Conservation (phyloP, 441 rosid species). For the Omphalea diandra region DNA sequence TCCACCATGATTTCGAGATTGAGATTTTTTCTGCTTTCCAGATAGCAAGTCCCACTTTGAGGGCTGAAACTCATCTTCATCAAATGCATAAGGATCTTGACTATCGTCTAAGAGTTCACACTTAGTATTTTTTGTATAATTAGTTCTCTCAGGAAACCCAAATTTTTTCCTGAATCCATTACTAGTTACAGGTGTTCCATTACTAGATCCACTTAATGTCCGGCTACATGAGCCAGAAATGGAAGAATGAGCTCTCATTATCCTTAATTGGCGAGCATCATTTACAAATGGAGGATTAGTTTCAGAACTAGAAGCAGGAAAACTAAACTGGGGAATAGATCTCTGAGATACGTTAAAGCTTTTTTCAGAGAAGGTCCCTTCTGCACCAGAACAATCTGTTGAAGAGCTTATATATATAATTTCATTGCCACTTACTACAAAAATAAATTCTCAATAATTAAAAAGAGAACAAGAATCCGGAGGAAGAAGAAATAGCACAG, state of each 20-base stretch:
- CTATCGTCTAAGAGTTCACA: slow-evolving; percentile 42
- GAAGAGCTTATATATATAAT: slow-evolving; percentile 58
- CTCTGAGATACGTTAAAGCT: slow-evolving; percentile 47
- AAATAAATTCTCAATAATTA: slow-evolving; percentile 22
- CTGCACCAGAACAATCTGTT: slow-evolving; percentile 40
- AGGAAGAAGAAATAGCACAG: slow-evolving; percentile 15
- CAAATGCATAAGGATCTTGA: slow-evolving; percentile 86
- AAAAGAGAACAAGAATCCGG: not conserved
- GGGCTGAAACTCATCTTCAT: slow-evolving; percentile 68
- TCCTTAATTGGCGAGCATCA: slow-evolving; percentile 44
- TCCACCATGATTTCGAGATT: slow-evolving; percentile 34
- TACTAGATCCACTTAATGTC: slow-evolving; percentile 40
- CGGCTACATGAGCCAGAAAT: slow-evolving; percentile 49
- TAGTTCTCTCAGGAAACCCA: slow-evolving; percentile 33
- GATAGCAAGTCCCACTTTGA: slow-evolving; percentile 71
- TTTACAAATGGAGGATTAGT: slow-evolving; percentile 42
- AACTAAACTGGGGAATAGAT: slow-evolving; percentile 42
- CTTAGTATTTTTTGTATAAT: slow-evolving; percentile 29
- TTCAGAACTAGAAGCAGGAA: slow-evolving; percentile 43
- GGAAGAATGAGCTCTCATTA: slow-evolving; percentile 52
- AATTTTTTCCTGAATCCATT: slow-evolving; percentile 41
- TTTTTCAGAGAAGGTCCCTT: slow-evolving; percentile 35
- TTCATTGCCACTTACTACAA: slow-evolving; percentile 56
- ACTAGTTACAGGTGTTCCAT: slow-evolving; percentile 35
- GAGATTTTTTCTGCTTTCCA: slow-evolving; percentile 48